A percentile compares a stretch with the other conserved stretches of the same genome.
Conservation (phyloP, 2,329 filamentous ascomycete species). For the Trichoderma guizhouense region DNA sequence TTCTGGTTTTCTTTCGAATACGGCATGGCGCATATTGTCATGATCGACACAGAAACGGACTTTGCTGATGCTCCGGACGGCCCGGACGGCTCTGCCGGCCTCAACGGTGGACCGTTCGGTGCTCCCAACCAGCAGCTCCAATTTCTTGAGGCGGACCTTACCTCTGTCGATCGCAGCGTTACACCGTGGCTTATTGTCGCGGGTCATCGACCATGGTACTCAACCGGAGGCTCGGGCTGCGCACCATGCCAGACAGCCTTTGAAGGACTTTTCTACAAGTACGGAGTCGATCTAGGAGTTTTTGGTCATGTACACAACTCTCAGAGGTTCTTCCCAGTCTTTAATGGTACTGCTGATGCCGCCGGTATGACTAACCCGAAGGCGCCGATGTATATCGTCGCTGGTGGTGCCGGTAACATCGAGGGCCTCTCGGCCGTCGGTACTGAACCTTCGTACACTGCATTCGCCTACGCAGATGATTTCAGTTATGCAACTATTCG, state of each 20-base stretch:
- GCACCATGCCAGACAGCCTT: slow-evolving; percentile 49
- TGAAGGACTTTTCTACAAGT: slow-evolving; percentile 51
- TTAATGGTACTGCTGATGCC: slow-evolving; percentile 35
- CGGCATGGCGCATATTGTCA: slow-evolving; percentile 30
- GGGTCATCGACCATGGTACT: slow-evolving; percentile 48
- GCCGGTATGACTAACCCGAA: slow-evolving; percentile 36
- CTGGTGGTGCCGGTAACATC: slow-evolving; percentile 55
- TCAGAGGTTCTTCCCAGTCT: slow-evolving; percentile 47
- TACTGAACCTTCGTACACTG: slow-evolving; percentile 40
- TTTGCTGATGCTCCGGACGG: slow-evolving; percentile 29
- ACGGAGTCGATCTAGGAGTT: slow-evolving; percentile 55
- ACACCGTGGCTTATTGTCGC: slow-evolving; percentile 44
- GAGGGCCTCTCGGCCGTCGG: slow-evolving; percentile 48
- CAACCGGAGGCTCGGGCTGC: slow-evolving; percentile 38
- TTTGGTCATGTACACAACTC: slow-evolving; percentile 59
- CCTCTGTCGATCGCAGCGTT: slow-evolving; percentile 51
- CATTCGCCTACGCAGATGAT: slow-evolving; percentile 49
- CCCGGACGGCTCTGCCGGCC: slow-evolving; percentile 25
- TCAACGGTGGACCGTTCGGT: slow-evolving; percentile 51
- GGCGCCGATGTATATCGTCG: slow-evolving; percentile 39
- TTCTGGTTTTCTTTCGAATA: slow-evolving; percentile 30
- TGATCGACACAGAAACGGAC: slow-evolving; percentile 35
- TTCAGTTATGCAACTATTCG: slow-evolving; percentile 50
- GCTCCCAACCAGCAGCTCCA: slow-evolving; percentile 46
- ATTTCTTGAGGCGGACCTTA: slow-evolving; percentile 54